Conservation (phyloP, 2,329 filamentous ascomycete species). For the Aspergillus ruber region DNA sequence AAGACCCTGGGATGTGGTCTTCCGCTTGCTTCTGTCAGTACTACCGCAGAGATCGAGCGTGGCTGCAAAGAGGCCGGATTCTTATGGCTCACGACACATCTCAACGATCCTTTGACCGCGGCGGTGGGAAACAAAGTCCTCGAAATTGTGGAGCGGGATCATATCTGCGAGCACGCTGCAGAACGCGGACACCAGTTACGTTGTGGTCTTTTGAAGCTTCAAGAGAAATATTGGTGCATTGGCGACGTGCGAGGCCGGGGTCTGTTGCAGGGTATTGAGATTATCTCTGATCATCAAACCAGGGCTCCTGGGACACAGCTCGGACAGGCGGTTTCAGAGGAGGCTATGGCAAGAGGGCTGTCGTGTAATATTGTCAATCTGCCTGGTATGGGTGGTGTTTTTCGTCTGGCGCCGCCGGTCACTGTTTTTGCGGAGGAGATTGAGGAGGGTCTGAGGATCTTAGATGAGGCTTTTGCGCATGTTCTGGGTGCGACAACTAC, state of each 20-base stretch:
- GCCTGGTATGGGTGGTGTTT: slow-evolving; percentile 51
- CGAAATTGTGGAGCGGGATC: slow-evolving; percentile 54
- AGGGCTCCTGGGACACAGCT: slow-evolving; percentile 46
- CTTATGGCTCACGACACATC: slow-evolving; percentile 56
- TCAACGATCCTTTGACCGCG: slow-evolving; percentile 57
- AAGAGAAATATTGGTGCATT: slow-evolving; percentile 53
- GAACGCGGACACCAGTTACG: slow-evolving; percentile 43
- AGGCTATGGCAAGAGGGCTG: slow-evolving; percentile 47
- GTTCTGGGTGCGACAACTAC: slow-evolving; percentile 3
- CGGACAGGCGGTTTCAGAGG: slow-evolving; percentile 42
- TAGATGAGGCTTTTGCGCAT: slow-evolving; percentile 50
- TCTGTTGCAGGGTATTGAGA: slow-evolving; percentile 54
- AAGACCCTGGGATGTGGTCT: slow-evolving; percentile 58
- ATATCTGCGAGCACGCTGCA: slow-evolving; percentile 43
- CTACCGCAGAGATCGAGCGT: slow-evolving; percentile 48
- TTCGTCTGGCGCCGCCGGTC: slow-evolving; percentile 56
- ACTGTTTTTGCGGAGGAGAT: slow-evolving; percentile 49
- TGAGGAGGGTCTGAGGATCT: slow-evolving; percentile 46
- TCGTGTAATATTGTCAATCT: slow-evolving; percentile 53
- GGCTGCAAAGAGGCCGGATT: slow-evolving; percentile 46
- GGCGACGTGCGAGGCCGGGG: slow-evolving; percentile 57
- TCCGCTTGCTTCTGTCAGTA: slow-evolving; percentile 53
- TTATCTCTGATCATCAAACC: slow-evolving; percentile 46
- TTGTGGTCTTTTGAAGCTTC: slow-evolving; percentile 41
- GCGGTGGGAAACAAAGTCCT: slow-evolving; percentile 57